Percentiles rank a stretch among this genome's conserved stretches.
Conservation (phyloP, 768 basidiomycete genomes). For the Tricholoma saponaceum region DNA sequence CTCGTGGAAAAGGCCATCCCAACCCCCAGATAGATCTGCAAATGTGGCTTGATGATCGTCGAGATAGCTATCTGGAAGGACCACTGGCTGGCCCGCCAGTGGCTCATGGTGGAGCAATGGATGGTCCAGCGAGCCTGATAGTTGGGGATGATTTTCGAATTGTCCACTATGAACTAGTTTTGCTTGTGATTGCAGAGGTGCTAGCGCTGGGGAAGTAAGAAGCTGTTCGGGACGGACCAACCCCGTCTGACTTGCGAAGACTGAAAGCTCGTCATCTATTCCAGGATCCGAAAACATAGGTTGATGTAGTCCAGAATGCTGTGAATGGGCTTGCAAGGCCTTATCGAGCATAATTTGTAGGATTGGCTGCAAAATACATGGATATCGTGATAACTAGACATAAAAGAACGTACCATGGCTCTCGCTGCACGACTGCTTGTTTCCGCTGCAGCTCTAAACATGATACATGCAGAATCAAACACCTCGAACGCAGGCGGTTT, state of each 20-base stretch:
- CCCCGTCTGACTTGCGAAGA: slow-evolving; percentile 30
- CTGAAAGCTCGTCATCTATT: slow-evolving; percentile 30
- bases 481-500: slow-evolving; percentile 41
- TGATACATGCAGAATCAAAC: slow-evolving; percentile 41
- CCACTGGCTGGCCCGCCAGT: background rate
- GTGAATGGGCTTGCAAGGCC: slow-evolving; percentile 28
- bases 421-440: slow-evolving; percentile 46
- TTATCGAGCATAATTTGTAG: slow-evolving; percentile 41
- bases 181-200: background rate
- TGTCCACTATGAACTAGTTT: background rate
- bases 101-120: background rate
- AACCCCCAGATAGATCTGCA: slow-evolving; percentile 29
- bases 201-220: background rate
- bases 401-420: slow-evolving; percentile 35
- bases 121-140: background rate
- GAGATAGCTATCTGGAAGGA: slow-evolving; percentile 1
- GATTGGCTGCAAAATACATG: slow-evolving; percentile 33
- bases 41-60: slow-evolving; percentile 17
- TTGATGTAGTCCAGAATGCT: slow-evolving; percentile 10
- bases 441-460: slow-evolving; percentile 41
- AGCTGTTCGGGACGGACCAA: slow-evolving; percentile 17
- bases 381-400: background rate
- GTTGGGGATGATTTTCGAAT: background rate
- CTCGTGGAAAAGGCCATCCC: slow-evolving; percentile 36
- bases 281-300: slow-evolving; percentile 14